Evolutionary conservation across 495 filamentous ascomycete genomes (phyloP).

Genomic region (Penicillium tannophilum): DNA sequence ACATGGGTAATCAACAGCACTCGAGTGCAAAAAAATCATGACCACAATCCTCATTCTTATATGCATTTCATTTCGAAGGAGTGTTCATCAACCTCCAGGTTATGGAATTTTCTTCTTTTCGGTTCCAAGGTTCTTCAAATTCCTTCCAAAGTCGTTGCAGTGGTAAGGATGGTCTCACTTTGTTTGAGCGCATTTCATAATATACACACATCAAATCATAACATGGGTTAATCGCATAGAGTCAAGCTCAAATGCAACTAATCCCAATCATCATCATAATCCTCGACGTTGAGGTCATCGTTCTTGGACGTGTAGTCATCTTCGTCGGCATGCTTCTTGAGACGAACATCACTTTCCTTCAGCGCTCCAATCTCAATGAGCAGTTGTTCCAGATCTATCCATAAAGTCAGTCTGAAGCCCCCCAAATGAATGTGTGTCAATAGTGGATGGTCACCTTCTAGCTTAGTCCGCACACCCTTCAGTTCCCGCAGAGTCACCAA

Average conservation of each 20-base stretch:
- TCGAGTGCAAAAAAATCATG: neutral
- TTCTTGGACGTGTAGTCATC: slow-evolving; percentile 57
- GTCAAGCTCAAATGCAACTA: slow-evolving; percentile 33
- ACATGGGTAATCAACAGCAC: neutral
- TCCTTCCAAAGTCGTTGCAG: neutral
- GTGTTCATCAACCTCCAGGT: neutral
- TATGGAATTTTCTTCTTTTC: neutral
- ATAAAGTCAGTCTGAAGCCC: slow-evolving; percentile 1
- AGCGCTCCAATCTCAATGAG: slow-evolving; percentile 82
- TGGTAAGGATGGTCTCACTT: slow-evolving; percentile 6
- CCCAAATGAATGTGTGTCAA: neutral
- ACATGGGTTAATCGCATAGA: slow-evolving; percentile 3
- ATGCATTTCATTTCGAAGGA: neutral
- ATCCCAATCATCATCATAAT: slow-evolving; percentile 82
- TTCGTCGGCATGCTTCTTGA: slow-evolving; percentile 62
- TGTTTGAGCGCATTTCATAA: slow-evolving; percentile 7
- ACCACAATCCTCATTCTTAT: neutral
- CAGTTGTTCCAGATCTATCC: slow-evolving; percentile 67
- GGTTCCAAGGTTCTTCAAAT: neutral
- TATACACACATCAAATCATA: slow-evolving; percentile 10
- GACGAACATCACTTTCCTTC: slow-evolving; percentile 71
- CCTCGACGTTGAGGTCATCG: slow-evolving; percentile 49
- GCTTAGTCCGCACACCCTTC: slow-evolving; percentile 66
- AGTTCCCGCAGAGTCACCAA: slow-evolving; percentile 82
- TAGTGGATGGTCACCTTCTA: slow-evolving; percentile 52